These are phyloP conservation scores for Cytospora paraplurivora DNA, from an alignment of 2,329 filamentous ascomycete genomes.

Conservation along the genomic window DNA sequence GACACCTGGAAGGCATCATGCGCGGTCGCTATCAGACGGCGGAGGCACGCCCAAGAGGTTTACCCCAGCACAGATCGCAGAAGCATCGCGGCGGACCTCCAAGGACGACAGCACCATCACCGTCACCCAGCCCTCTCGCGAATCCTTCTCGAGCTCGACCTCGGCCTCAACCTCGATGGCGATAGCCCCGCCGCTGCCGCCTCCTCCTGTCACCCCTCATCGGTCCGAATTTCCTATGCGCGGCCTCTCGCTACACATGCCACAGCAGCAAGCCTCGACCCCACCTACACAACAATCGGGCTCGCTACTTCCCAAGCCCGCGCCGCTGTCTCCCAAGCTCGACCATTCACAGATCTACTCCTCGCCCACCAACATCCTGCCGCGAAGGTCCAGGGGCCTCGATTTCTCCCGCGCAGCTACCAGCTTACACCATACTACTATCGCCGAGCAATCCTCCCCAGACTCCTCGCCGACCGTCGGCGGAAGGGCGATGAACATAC, in stretches of 20 bases:
- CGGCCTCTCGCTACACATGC: constrained; percentile 72
- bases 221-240: constrained; percentile 64
- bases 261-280: constrained; percentile 44
- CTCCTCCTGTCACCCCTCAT: constrained; percentile 69
- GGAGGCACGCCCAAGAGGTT: constrained; percentile 57
- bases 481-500: constrained; percentile 65
- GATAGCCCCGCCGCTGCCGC: constrained; percentile 30
- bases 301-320: constrained; percentile 52
- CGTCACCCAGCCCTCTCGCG: constrained; percentile 41
- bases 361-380: constrained; percentile 79
- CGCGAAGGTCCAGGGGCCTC: constrained; percentile 83
- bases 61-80: constrained; percentile 59
- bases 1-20: constrained; percentile 50
- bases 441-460: constrained; percentile 84
- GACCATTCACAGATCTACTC: constrained; percentile 84
- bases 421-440: constrained; percentile 90
- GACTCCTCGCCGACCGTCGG: constrained; percentile 87
- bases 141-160: constrained; percentile 37
- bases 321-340: constrained; percentile 80
- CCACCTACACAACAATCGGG: constrained; percentile 41
- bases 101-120: constrained; percentile 67
- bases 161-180: constrained; percentile 37
- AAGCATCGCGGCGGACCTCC: constrained; percentile 56
- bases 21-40: constrained; percentile 67
- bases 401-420: constrained; percentile 94